Percentiles rank a stretch among this genome's conserved stretches.
Evolutionary conservation across 192 early-diverging fungal genomes (phyloP).

Genomic region (Coemansia sp.): DNA sequence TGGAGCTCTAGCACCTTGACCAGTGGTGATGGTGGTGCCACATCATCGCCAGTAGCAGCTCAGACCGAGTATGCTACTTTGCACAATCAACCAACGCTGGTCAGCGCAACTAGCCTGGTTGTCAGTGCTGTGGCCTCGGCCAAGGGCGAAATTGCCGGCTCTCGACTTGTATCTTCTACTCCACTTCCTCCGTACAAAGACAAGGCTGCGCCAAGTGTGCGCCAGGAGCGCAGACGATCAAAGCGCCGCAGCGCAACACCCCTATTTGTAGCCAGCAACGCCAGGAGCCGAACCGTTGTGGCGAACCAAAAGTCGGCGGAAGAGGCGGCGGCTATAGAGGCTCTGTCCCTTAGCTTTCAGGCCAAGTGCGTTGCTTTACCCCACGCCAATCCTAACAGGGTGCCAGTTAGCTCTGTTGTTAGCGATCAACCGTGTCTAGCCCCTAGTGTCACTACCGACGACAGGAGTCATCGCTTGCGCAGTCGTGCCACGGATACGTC

Average conservation of each 20-base stretch:
- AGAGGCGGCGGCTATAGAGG: conserved; percentile 27
- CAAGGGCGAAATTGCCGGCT: neutral
- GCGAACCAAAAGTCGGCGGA: conserved; percentile 19
- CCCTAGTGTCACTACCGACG: neutral
- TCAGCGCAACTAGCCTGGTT: conserved; percentile 7
- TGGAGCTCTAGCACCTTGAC: conserved; percentile 51
- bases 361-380: neutral
- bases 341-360: neutral
- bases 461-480: neutral
- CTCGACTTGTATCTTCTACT: neutral
- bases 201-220: conserved; percentile 16
- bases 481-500: neutral
- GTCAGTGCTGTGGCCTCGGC: neutral
- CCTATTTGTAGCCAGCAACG: conserved; percentile 29
- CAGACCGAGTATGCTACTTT: conserved; percentile 21
- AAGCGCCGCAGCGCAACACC: conserved; percentile 49
- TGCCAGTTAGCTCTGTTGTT: neutral
- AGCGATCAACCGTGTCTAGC: neutral
- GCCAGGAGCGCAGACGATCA: conserved; percentile 36
- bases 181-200: conserved; percentile 5
- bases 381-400: neutral
- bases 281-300: conserved; percentile 13
- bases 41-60: neutral
- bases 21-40: conserved; percentile 7
- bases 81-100: conserved; percentile 42